A percentile compares a stretch with the other conserved stretches of the same genome.
Evolutionary conservation across 805 yeast species (phyloP).

Genomic region (Metschnikowia kofuensis): DNA sequence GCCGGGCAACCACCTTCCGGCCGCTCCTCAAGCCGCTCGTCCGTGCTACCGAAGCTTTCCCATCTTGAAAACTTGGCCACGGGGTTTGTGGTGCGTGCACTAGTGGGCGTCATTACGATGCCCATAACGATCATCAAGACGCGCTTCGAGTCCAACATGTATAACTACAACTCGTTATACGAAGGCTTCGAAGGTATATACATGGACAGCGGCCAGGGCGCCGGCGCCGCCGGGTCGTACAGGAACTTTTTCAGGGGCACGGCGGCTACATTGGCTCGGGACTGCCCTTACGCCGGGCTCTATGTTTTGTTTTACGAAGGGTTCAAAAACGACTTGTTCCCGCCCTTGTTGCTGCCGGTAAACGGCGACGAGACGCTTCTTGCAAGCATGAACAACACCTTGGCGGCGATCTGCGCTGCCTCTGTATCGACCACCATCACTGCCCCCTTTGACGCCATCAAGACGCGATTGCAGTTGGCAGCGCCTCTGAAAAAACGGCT

Average conservation of each 20-base stretch:
- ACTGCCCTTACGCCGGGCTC: constrained; percentile 95
- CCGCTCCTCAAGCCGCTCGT: constrained; percentile 6
- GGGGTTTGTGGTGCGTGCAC: constrained; percentile 76
- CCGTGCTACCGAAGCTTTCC: constrained; percentile 66
- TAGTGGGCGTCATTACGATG: constrained; percentile 87
- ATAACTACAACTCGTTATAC: constrained; percentile 60
- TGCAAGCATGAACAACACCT: constrained; percentile 44
- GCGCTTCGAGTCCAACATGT: constrained; percentile 79
- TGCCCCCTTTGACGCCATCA: constrained; percentile 92
- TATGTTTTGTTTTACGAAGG: constrained; percentile 84
- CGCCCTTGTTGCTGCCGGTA: constrained; percentile 25
- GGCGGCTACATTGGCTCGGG: constrained; percentile 82
- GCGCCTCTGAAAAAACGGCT: constrained; percentile 36
- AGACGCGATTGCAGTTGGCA: constrained; percentile 83
- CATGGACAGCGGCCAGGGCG: constrained; percentile 15
- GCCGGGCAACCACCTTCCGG: constrained; percentile 24
- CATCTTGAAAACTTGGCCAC: constrained; percentile 66
- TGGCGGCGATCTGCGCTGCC: constrained; percentile 80
- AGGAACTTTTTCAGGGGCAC: constrained; percentile 83
- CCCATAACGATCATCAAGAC: constrained; percentile 91
- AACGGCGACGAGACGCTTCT: constrained; percentile 9
- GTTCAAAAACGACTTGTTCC: constrained; percentile 55
- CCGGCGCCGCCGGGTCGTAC: constrained; percentile 41
- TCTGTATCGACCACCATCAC: constrained; percentile 78
- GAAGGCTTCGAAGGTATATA: constrained; percentile 62